A percentile compares a stretch with the other conserved stretches of the same genome.
phyloP scores from a whole-genome alignment of 228 moss, liverwort and hornwort genomes.

The Sphagnum magellanicum region DNA sequence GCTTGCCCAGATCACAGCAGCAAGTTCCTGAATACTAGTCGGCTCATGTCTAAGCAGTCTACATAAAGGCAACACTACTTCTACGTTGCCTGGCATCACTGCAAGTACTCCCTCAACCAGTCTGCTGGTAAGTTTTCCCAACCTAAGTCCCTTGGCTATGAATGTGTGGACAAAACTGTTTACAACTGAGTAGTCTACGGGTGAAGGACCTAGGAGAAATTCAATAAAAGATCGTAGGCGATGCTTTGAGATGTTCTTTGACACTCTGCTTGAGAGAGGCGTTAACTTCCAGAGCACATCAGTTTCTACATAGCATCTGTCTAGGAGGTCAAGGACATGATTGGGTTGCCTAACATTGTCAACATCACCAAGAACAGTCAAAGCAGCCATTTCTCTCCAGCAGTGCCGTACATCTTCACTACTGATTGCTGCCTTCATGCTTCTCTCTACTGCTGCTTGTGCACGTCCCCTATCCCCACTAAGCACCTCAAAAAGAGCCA shows the following conservation, averaged over 20 bases:
- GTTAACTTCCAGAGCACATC: conserved; percentile 34
- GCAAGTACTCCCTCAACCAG: conserved; percentile 70
- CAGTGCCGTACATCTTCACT: conserved; percentile 50
- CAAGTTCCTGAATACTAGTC: conserved; percentile 18
- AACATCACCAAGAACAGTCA: conserved; percentile 13
- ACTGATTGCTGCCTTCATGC: conserved; percentile 45
- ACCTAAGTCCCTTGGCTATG: conserved; percentile 30
- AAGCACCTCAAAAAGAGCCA: conserved; percentile 61
- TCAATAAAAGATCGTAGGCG: conserved; percentile 58
- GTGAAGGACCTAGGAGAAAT: conserved; percentile 49
- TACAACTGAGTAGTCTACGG: conserved; percentile 47
- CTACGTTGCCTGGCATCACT: conserved; percentile 63
- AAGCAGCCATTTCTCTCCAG: conserved; percentile 68
- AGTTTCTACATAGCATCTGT: conserved; percentile 54
- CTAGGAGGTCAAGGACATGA: conserved; percentile 41
- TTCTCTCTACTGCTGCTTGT: conserved; percentile 39
- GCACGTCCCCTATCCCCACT: conserved; percentile 34
- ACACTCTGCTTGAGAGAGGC: conserved; percentile 41
- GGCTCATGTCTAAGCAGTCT: conserved; percentile 24
- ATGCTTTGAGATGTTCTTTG: conserved; percentile 47
- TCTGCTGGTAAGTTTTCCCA: conserved; percentile 38
- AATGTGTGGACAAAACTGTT: conserved; percentile 46
- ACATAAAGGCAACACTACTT: conserved; percentile 42
- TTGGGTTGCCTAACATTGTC: conserved; percentile 14
- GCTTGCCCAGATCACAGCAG: conserved; percentile 57